Conservation (phyloP, 2,329 filamentous ascomycete species). For the Penicillium vulpinum region DNA sequence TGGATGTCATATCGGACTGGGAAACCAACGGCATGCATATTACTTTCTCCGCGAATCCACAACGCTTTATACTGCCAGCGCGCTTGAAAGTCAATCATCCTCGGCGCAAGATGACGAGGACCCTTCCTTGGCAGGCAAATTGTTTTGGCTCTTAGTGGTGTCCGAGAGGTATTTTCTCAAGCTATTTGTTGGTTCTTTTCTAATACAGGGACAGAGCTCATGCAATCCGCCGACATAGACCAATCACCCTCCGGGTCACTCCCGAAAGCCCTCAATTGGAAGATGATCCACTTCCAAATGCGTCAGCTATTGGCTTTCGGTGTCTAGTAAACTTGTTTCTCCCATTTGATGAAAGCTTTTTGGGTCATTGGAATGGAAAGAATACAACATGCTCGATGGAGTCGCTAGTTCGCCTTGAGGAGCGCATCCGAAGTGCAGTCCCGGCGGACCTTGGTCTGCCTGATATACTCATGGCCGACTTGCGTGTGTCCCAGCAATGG, state of each 20-base stretch:
- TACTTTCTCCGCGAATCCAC: conserved; percentile 71
- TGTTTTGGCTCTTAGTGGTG: conserved; percentile 68
- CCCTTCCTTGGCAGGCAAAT: conserved; percentile 43
- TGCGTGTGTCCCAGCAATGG: conserved; percentile 69
- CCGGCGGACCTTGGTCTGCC: conserved; percentile 58
- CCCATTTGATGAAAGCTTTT: conserved; percentile 64
- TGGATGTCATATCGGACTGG: conserved; percentile 64
- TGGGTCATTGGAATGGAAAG: conserved; percentile 63
- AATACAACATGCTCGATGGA: conserved; percentile 47
- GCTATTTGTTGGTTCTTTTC: background rate
- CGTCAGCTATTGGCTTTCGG: conserved; percentile 58
- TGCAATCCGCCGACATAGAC: conserved; percentile 63
- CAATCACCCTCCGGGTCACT: conserved; percentile 61
- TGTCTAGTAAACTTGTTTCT: conserved; percentile 63
- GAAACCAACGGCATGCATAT: conserved; percentile 71
- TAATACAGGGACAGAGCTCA: conserved; percentile 52
- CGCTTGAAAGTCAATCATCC: conserved; percentile 40
- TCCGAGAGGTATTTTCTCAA: conserved; percentile 57
- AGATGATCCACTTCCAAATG: conserved; percentile 53
- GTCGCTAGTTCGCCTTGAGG: conserved; percentile 50
- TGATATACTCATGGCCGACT: conserved; percentile 65
- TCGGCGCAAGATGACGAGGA: conserved; percentile 54
- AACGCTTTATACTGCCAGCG: conserved; percentile 62
- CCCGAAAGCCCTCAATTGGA: conserved; percentile 54
- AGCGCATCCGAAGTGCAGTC: conserved; percentile 54